phyloP scores from a whole-genome alignment of 495 filamentous ascomycete species.

The Sabuloglossum arenarium region DNA sequence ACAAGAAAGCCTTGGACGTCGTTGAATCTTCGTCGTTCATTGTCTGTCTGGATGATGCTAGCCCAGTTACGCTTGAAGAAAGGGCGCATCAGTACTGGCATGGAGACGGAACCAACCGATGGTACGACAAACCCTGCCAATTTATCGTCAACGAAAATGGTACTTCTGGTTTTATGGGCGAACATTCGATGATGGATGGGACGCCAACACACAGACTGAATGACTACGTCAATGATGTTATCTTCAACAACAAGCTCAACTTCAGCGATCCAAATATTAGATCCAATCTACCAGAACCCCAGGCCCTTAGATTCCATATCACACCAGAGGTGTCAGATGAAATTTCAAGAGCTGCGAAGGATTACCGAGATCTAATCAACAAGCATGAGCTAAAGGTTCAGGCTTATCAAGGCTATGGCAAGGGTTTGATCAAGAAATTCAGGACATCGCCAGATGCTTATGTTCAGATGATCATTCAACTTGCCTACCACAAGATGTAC shows the following conservation, averaged over 20 bases:
- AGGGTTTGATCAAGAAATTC: slow-evolving; percentile 98
- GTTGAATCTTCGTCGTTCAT: slow-evolving; percentile 87
- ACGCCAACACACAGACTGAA: slow-evolving; percentile 93
- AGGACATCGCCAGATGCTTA: slow-evolving; percentile 95
- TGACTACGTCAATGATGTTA: slow-evolving; percentile 75
- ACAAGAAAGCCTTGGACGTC: slow-evolving; percentile 50
- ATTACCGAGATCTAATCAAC: slow-evolving; percentile 62
- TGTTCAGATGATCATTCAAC: slow-evolving; percentile 96
- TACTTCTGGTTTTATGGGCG: slow-evolving; percentile 91
- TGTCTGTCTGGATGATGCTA: slow-evolving; percentile 82
- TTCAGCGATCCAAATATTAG: slow-evolving; percentile 55
- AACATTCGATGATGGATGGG: slow-evolving; percentile 99
- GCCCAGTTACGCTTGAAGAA: slow-evolving; percentile 86
- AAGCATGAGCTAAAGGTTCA: slow-evolving; percentile 85
- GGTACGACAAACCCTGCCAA: slow-evolving; percentile 96
- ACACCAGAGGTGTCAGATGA: slow-evolving; percentile 47
- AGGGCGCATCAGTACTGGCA: slow-evolving; percentile 96
- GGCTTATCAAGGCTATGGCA: slow-evolving; percentile 92
- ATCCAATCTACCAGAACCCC: slow-evolving; percentile 66
- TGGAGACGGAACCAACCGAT: slow-evolving; percentile 86
- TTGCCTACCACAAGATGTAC: slow-evolving; percentile 98
- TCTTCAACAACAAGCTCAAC: slow-evolving; percentile 81
- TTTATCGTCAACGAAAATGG: slow-evolving; percentile 98
- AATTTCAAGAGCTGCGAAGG: slow-evolving; percentile 50
- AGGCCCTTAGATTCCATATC: slow-evolving; percentile 53